A percentile compares a stretch with the other conserved stretches of the same genome.
phyloP scores from a whole-genome alignment of 208 protist genomes.

The Leishmania tarentolae region DNA sequence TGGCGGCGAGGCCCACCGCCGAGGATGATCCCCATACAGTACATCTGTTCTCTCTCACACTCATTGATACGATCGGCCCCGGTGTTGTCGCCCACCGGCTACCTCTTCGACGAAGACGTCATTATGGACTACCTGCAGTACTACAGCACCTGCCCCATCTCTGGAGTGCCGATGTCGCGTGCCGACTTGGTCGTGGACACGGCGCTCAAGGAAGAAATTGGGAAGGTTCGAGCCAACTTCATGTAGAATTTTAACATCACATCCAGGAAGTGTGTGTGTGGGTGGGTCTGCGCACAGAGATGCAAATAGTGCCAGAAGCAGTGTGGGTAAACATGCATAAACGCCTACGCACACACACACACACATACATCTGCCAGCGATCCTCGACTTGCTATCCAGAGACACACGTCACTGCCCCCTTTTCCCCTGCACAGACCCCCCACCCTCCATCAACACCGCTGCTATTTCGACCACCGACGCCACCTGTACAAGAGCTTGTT shows the following conservation, averaged over 20 bases:
- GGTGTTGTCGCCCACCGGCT: conserved; percentile 48
- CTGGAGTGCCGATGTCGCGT: conserved; percentile 35
- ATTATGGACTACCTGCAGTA: conserved; percentile 43
- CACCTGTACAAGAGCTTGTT: not conserved
- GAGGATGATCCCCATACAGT: conserved; percentile 37
- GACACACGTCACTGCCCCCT: not conserved
- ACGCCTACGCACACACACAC: not conserved
- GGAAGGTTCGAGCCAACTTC: conserved; percentile 42
- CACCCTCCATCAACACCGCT: not conserved
- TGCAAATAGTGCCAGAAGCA: not conserved
- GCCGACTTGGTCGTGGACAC: conserved; percentile 47
- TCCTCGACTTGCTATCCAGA: not conserved
- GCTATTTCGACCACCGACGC: not conserved
- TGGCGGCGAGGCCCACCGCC: conserved; percentile 41
- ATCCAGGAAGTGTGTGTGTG: not conserved
- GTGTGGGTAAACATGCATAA: not conserved
- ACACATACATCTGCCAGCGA: too few relatives aligned
- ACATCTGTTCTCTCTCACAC: conserved; percentile 50
- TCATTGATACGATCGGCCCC: conserved; percentile 39
- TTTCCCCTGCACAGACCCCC: not conserved
- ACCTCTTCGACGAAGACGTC: conserved; percentile 45
- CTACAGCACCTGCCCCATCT: conserved; percentile 44
- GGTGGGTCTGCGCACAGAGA: not conserved
- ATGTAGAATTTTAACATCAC: conserved; percentile 16
- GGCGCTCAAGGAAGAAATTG: conserved; percentile 40